Percentiles rank a stretch among this genome's conserved stretches.
phyloP scores from a whole-genome alignment of 2,329 filamentous ascomycete genomes.

The Tetracladium maxilliforme region DNA sequence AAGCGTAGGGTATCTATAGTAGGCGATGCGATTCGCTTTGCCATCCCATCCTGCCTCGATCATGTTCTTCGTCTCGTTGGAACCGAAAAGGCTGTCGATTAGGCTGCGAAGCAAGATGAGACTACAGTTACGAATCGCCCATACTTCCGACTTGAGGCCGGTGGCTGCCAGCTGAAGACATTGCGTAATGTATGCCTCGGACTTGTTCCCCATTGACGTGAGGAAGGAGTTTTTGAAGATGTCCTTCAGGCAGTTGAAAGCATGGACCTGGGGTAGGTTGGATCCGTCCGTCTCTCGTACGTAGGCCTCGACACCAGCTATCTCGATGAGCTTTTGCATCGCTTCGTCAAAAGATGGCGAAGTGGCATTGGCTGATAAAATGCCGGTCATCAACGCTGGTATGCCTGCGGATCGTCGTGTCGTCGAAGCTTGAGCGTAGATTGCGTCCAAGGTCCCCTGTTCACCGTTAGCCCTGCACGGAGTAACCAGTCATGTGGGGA shows the following conservation, averaged over 20 bases:
- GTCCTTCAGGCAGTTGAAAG: conserved; percentile 84
- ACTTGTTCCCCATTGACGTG: conserved; percentile 50
- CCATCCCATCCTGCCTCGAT: conserved; percentile 52
- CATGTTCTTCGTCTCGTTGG: conserved; percentile 51
- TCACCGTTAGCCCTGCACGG: conserved; percentile 3
- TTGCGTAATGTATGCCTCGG: conserved; percentile 59
- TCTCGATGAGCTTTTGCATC: conserved; percentile 44
- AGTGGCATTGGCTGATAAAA: conserved; percentile 51
- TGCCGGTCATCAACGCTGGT: conserved; percentile 70
- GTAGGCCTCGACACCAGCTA: conserved; percentile 37
- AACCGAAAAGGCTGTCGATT: conserved; percentile 66
- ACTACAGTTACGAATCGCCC: conserved; percentile 91
- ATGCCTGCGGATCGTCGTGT: conserved; percentile 88
- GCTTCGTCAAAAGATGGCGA: conserved; percentile 48
- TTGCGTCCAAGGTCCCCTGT: conserved; percentile 51
- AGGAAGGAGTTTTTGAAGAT: conserved; percentile 76
- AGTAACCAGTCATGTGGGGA: conserved; percentile 7
- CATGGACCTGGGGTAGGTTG: conserved; percentile 81
- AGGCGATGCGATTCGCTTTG: conserved; percentile 49
- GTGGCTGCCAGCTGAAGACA: conserved; percentile 68
- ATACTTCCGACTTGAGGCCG: conserved; percentile 68
- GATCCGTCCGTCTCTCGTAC: conserved; percentile 43
- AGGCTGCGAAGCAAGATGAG: conserved; percentile 78
- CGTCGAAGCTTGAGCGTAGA: conserved; percentile 62
- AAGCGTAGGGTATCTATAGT: conserved; percentile 52